Evolutionary conservation across 208 protist genomes (phyloP).

Genomic region (Hexamita inflata): DNA sequence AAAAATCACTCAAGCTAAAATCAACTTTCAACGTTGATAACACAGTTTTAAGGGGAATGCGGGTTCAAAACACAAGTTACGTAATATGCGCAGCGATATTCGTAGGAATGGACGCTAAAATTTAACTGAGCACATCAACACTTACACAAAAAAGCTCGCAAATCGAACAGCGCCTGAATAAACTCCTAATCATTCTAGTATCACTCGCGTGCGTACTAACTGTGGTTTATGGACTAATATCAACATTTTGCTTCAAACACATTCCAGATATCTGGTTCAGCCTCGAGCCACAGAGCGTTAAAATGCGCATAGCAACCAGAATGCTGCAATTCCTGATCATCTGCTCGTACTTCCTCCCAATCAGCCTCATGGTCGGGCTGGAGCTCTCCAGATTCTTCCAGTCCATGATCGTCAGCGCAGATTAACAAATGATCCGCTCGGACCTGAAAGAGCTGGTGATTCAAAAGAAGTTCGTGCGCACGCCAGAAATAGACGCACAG

Average conservation of each 20-base stretch:
- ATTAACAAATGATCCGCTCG: background rate
- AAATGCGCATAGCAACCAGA: background rate
- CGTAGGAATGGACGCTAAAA: background rate
- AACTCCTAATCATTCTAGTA: background rate
- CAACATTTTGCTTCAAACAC: too few species aligned
- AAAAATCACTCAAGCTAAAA: too few species aligned
- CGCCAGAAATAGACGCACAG: background rate
- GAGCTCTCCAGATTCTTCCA: background rate
- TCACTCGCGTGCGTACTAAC: background rate
- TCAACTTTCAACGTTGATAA: conserved; percentile 21
- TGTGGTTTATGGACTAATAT: background rate
- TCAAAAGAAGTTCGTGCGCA: background rate
- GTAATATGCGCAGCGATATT: background rate
- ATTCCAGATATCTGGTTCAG: background rate
- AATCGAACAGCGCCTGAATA: background rate
- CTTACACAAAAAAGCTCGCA: background rate
- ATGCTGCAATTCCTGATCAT: background rate
- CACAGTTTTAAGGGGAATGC: background rate
- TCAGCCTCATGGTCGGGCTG: background rate
- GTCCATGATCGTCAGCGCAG: background rate
- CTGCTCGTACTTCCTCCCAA: conserved; percentile 17
- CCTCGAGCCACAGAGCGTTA: background rate
- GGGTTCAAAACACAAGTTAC: background rate
- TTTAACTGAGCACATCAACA: background rate
- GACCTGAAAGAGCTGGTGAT: too few species aligned